Base-by-base conservation (phyloP, 176 grass and related monocot genomes). In the Tillandsia leiboldiana region DNA sequence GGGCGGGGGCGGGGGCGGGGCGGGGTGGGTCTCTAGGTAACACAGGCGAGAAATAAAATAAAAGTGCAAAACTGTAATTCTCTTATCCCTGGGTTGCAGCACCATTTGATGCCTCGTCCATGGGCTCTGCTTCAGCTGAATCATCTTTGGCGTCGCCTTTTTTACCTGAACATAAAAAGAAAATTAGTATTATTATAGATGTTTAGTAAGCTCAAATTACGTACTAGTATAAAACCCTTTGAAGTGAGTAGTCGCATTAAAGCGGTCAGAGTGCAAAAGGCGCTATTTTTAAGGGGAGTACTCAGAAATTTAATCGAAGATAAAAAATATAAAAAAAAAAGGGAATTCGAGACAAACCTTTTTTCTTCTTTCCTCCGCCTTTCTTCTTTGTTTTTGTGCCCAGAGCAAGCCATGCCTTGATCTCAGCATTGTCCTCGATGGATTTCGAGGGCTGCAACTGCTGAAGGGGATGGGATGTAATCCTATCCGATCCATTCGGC, bases 321-420 rank as follows among this genome's bases (percentile, higher is more conserved):
- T 0, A 23, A 59, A 26, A 4, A 14, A 42, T 57, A 14, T 17
- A 29, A 26, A 22, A 13, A 2, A 8, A 0, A 10, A 18, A 17
- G 13, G 12, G 10, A 68, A 50, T 26, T 33, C 26, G 2, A 1
- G 14, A 52, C 51, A 26, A 8, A 93, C 95, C 95, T 86, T 88
- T 99, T 66, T 99, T 99, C 75, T 93, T 99, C 75, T 99, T 99
- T 66, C 90, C 95, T 66, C 95, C 95, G 50, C 95, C 84, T 24
- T 94, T 99, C 64, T 99, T 99, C 90, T 99, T 99, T 74, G 95
- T 78, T 73, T 99, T 99, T 3, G 82, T 99, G 47, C 89, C 87
- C 84, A 99, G 75, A 63, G 95, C 84, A 70, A 99, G 84, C 95
- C 95, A 99, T 66, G 78, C 87, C 75, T 94, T 99, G 11, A 99